These are phyloP conservation scores for Populus ilicifolia DNA, from an alignment of 345 rosid genomes.

Conservation along the genomic window DNA sequence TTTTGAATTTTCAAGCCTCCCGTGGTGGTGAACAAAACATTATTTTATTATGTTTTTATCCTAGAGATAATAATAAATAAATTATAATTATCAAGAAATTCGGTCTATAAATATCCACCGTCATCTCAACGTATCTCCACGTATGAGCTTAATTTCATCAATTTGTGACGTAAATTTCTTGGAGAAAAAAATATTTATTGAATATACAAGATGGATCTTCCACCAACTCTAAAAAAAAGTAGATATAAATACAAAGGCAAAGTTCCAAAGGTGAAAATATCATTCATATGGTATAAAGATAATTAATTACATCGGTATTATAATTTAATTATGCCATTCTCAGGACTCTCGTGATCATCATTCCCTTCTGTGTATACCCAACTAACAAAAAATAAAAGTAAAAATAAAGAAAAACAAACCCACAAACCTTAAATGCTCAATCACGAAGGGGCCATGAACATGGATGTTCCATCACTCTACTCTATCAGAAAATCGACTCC, in stretches of 20 bases:
- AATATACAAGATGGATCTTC: background rate
- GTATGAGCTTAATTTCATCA: background rate
- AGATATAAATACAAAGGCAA: conserved; percentile 4
- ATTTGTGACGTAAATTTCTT: background rate
- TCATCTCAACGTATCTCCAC: too few species aligned
- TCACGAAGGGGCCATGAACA: conserved; percentile 3
- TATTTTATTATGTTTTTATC: too few species aligned
- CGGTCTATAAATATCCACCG: too few species aligned
- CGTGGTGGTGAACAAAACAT: too few species aligned
- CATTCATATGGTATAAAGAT: background rate
- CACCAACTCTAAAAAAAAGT: background rate
- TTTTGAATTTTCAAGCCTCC: too few species aligned
- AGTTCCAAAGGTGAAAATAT: background rate
- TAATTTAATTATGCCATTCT: conserved; percentile 21
- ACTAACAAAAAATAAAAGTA: background rate
- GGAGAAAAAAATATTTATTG: background rate
- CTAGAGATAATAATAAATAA: too few species aligned
- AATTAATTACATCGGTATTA: background rate
- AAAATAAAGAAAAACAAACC: background rate
- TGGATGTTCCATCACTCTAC: conserved; percentile 13
- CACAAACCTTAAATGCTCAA: background rate
- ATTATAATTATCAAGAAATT: too few species aligned
- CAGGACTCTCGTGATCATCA: conserved; percentile 44
- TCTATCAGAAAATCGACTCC: background rate
- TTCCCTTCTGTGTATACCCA: conserved; percentile 10